Evolutionary conservation across 257 asterid species (phyloP), one percentile per base, ranked within the genome.

Genomic region (Solanum clarkiae): DNA sequence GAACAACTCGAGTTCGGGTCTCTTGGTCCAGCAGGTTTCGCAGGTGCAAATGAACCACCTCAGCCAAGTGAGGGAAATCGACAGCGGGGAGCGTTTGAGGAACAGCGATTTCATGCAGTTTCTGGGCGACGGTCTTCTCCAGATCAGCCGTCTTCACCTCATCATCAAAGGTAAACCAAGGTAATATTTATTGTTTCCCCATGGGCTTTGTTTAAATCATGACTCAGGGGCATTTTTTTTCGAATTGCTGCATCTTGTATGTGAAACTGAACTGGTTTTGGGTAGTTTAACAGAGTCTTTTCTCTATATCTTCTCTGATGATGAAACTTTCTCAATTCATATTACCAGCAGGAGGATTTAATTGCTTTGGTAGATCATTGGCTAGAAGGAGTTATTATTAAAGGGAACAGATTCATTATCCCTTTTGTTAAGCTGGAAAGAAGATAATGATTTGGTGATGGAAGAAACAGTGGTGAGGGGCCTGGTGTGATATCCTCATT

Each of bases 1-100:
- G 99, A 96, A 80, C 98, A 90, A 87, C 94, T 93, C 42, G 99
- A 96, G 90, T 95, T 96, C 87, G 98, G 98, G 80, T 91, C 99
- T 57, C 84, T 96, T 42, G 94, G 95, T 83, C 94, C 94, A 14
- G 90, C 90, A 56, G 97, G 93, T 82, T 91, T 92, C 80, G 88
- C 94, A 32, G 94, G 92, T 62, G 54, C 82, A 42, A 94, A 88
- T 83, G 98, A 93, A 84, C 97, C 91, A 83, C 85, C 90, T 18
- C 97, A 90, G 88, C 83, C 88, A 82, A 87, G 92, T 82, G 97
- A 92, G 68, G 97, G 93, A 84, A 85, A 84, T 80, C 93, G 90
- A 84, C 81, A 87, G 49, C 82, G 93, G 89, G 90, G 88, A 82
- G 87, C 89, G 68, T 91, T 87, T 44, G 93, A 92, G 85, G 94